A percentile compares a stretch with the other conserved stretches of the same genome.
phyloP scores from a whole-genome alignment of 306 rosid genomes.

The Quercus aquifolioides region DNA sequence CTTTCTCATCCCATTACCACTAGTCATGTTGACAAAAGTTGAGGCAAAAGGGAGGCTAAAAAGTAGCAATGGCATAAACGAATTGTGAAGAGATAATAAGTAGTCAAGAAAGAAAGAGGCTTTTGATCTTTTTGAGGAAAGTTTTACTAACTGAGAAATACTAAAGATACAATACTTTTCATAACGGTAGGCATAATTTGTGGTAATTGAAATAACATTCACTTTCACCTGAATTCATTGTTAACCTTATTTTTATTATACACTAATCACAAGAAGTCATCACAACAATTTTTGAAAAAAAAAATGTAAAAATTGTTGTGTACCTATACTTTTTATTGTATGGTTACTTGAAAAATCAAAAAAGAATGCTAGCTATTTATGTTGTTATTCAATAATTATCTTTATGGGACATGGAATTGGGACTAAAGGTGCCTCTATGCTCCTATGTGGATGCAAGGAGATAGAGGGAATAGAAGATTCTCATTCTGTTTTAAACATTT shows the following conservation, averaged over 20 bases:
- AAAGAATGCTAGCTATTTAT: too few species aligned
- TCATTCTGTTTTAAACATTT: background rate
- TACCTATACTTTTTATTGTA: too few species aligned
- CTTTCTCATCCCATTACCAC: conserved; percentile 37
- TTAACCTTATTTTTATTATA: too few species aligned
- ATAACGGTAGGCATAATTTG: too few species aligned
- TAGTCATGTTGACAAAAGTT: conserved; percentile 48
- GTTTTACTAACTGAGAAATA: background rate
- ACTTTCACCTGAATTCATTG: too few species aligned
- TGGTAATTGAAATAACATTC: too few species aligned
- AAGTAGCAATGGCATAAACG: conserved; percentile 14
- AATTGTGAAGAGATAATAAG: conserved; percentile 13
- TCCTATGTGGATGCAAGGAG: too few species aligned
- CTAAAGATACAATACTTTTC: too few species aligned
- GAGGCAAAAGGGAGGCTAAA: conserved; percentile 32
- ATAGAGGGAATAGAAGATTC: background rate
- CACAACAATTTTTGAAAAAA: too few species aligned
- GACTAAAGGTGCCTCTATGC: background rate
- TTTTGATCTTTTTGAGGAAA: background rate
- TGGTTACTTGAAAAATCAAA: too few species aligned
- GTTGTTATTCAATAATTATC: background rate
- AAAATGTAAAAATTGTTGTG: too few species aligned
- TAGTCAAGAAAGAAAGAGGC: conserved; percentile 9
- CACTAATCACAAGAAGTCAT: too few species aligned
- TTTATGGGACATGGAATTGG: background rate